Evolutionary conservation across 202 grass and related monocot genomes (phyloP), one percentile per base, ranked within the genome.

Genomic region (Brachypodium distachyon): DNA sequence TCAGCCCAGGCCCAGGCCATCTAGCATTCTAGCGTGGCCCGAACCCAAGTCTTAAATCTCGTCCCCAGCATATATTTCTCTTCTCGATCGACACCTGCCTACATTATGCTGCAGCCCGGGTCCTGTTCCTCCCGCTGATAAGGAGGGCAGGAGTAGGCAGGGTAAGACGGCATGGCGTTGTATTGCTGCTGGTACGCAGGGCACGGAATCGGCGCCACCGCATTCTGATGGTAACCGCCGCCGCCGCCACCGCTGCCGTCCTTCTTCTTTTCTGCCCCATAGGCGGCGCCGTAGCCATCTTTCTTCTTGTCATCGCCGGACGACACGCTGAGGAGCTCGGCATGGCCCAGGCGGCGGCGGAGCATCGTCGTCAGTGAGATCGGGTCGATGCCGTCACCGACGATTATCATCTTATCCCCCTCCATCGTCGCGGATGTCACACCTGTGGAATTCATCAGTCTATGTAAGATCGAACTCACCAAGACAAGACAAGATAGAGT

Each of bases 361-460:
- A 95, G 86, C 62, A 82, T 67, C 32, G 48, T 84, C 37, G 92
- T 91, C 63, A 95, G 80, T 28, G 83, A 49, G 31, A 95, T 79
- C 3, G 84, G 62, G 54, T 95, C 92, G 2, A 84, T 76, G 0
- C 88, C 88, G 0, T 91, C 73, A 31, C 86, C 85, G 46, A 89
- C 1, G 11, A 95, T 70, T 18, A 82, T 83, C 66, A 95, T 72
- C 65, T 86, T 83, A 61, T 89, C 88, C 0, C 81, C 73, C 37
- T 95, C 88, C 67, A 95, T 10, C 37, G 88, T 66, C 53, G 82
- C 92, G 0, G 92, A 95, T 25, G 85, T 86, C 38, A 95, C 88
- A 12, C 92, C 91, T 74, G 77, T 17, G 34, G 6, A 19, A 39
- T 82, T 65, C 14, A 76, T 18, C 7, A 9, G 43, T 2, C 1